Conservation (phyloP, 192 early-diverging fungal species). For the Oehlia diaphana region DNA sequence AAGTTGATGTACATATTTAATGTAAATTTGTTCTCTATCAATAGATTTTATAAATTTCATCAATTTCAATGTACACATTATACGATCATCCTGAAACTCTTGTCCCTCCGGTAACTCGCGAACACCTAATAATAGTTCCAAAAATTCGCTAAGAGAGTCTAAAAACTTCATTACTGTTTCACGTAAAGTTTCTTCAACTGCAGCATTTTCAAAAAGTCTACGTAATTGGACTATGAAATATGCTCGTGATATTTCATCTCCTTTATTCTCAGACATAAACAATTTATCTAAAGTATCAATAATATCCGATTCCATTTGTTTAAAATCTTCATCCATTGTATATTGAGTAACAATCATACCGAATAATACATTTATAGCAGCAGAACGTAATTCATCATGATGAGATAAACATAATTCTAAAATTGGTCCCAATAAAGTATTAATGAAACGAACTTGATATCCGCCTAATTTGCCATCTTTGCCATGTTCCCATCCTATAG, state of each 20-base stretch:
- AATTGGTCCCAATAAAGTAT: constrained; percentile 35
- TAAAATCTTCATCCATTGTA: constrained; percentile 31
- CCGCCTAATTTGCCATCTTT: constrained; percentile 28
- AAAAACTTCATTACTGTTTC: constrained; percentile 40
- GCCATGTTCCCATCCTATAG: constrained; percentile 30
- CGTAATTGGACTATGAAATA: constrained; percentile 36
- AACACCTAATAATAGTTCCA: constrained; percentile 53
- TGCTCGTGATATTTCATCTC: constrained; percentile 29
- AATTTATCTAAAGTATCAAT: constrained; percentile 42
- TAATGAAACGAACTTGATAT: constrained; percentile 31
- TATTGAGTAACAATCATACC: constrained; percentile 40
- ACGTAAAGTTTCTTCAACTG: constrained; percentile 7
- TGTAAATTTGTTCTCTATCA: constrained; percentile 59
- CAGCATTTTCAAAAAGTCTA: constrained; percentile 19
- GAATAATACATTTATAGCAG: constrained; percentile 37
- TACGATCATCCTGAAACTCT: constrained; percentile 62
- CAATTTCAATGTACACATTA: constrained; percentile 60
- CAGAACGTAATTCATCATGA: constrained; percentile 40
- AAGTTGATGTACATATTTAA: constrained; percentile 68
- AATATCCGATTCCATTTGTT: constrained; percentile 33
- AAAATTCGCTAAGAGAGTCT: constrained; percentile 48
- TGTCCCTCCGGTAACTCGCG: constrained; percentile 55
- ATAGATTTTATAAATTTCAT: constrained; percentile 63
- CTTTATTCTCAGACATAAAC: constrained; percentile 45
- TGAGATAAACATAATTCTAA: constrained; percentile 40